phyloP scores from a whole-genome alignment of 2,329 filamentous ascomycete genomes.

The Neonectria coccinea region DNA sequence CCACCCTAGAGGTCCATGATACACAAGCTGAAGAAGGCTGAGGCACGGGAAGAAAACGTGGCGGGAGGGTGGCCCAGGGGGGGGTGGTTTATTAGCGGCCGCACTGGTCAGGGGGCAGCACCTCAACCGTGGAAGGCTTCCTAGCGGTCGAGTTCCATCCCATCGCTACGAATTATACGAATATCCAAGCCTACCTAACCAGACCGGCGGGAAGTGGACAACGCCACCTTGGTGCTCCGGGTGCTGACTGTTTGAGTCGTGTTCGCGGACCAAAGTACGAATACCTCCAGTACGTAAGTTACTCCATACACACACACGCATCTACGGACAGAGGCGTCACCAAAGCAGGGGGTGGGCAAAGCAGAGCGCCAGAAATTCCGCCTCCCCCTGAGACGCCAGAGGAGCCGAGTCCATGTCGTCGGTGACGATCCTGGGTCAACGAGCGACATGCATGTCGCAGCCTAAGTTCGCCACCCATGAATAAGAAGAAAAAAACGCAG shows the following conservation, averaged over 20 bases:
- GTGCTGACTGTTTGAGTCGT: not conserved
- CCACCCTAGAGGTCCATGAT: not conserved
- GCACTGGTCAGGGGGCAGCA: slow-evolving; percentile 22
- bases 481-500: too few relatives aligned
- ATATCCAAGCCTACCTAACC: slow-evolving; percentile 9
- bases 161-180: slow-evolving; percentile 12
- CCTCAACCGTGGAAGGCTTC: not conserved
- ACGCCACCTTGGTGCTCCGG: slow-evolving; percentile 6
- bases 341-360: not conserved
- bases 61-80: slow-evolving; percentile 31
- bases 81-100: slow-evolving; percentile 26
- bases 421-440: slow-evolving; percentile 34
- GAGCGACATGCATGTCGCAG: slow-evolving; percentile 38
- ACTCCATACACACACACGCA: too few relatives aligned
- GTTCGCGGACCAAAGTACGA: not conserved
- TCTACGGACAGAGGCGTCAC: slow-evolving; percentile 5
- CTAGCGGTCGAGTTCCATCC: not conserved
- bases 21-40: not conserved
- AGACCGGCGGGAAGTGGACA: slow-evolving; percentile 2
- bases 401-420: slow-evolving; percentile 43
- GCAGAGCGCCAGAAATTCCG: slow-evolving; percentile 2
- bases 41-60: slow-evolving; percentile 27
- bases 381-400: slow-evolving; percentile 37
- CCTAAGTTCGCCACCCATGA: not conserved
- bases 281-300: not conserved